Percentiles rank a stretch among this genome's conserved stretches.
These are phyloP conservation scores for Mycena haematopus DNA, from an alignment of 768 basidiomycete genomes.

Conservation along the genomic window DNA sequence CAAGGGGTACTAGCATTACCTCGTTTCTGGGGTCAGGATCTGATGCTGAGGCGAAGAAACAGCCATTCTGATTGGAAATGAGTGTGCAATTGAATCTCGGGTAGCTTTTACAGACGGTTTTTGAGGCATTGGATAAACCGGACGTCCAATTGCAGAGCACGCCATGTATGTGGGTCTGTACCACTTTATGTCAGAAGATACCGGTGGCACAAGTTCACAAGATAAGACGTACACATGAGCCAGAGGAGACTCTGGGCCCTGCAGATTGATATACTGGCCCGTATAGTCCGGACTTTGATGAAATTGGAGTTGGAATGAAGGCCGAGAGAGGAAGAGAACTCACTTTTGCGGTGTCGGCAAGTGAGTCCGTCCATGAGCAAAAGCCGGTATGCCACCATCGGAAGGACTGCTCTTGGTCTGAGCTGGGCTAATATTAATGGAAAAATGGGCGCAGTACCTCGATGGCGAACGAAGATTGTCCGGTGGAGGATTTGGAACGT, in stretches of 20 bases:
- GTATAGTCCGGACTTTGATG: conserved; percentile 37
- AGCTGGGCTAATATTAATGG: neutral
- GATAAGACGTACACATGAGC: conserved; percentile 31
- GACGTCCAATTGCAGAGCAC: conserved; percentile 3
- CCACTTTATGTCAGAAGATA: neutral
- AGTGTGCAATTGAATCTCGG: neutral
- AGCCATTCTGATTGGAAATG: conserved; percentile 25
- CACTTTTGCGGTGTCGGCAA: conserved; percentile 31
- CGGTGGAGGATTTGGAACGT: neutral
- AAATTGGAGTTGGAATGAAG: neutral
- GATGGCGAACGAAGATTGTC: conserved; percentile 11
- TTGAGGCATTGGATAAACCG: conserved; percentile 23
- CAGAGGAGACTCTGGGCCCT: conserved; percentile 39
- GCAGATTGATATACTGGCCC: conserved; percentile 35
- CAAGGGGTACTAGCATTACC: conserved; percentile 34
- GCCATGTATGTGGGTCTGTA: conserved; percentile 21
- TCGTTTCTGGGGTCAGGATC: conserved; percentile 55
- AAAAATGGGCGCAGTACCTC: neutral
- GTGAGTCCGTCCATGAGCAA: conserved; percentile 24
- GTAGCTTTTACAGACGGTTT: conserved; percentile 18
- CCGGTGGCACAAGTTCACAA: neutral
- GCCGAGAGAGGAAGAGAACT: neutral
- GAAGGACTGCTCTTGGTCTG: conserved; percentile 5
- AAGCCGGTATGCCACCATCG: conserved; percentile 14
- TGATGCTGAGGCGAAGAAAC: conserved; percentile 39